A percentile compares a stretch with the other conserved stretches of the same genome.
Evolutionary conservation across 345 rosid species (phyloP).

Genomic region (Salix dunnii): DNA sequence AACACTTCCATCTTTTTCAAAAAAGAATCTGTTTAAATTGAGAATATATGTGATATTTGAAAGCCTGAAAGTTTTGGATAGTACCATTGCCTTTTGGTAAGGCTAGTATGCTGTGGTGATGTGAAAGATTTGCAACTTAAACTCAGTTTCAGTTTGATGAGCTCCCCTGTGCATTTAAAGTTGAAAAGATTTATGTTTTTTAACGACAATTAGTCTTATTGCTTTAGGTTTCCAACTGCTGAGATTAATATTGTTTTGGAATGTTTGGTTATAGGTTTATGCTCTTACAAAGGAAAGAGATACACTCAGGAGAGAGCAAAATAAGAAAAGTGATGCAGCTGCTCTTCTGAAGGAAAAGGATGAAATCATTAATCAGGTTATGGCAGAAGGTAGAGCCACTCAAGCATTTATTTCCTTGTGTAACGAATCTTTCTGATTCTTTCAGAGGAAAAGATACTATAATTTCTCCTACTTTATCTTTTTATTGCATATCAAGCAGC

Average conservation of each 20-base stretch:
- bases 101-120: background rate
- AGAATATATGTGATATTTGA: background rate
- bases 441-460: background rate
- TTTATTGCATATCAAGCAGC: background rate
- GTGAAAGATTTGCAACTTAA: background rate
- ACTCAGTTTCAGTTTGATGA: background rate
- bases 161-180: background rate
- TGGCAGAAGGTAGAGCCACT: constrained; percentile 89
- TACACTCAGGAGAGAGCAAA: constrained; percentile 95
- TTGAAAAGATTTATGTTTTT: background rate
- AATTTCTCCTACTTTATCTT: background rate
- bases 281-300: constrained; percentile 97
- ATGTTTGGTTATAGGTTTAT: constrained; percentile 59
- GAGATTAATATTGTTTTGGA: constrained; percentile 3
- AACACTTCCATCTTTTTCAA: background rate
- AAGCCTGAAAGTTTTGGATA: background rate
- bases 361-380: constrained; percentile 95
- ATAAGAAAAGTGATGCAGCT: constrained; percentile 90
- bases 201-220: background rate
- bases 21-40: background rate
- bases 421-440: constrained; percentile 3
- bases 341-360: constrained; percentile 98
- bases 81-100: background rate
- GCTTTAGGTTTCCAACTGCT: background rate
- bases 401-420: constrained; percentile 4